These are phyloP conservation scores for Microbotryum violaceum DNA, from an alignment of 1,284 basidiomycete species.

Conservation along the genomic window DNA sequence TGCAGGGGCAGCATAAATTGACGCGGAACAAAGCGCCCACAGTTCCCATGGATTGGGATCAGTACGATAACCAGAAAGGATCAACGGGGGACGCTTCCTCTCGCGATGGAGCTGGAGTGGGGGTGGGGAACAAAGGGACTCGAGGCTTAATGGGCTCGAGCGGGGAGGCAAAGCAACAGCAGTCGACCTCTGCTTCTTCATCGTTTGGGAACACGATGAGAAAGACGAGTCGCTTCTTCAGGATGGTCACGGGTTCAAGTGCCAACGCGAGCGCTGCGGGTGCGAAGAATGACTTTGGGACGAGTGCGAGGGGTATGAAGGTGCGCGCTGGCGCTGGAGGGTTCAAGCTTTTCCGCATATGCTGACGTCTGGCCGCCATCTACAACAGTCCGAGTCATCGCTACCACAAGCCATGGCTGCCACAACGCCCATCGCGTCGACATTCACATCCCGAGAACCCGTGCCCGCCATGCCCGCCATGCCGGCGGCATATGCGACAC, in stretches of 20 bases:
- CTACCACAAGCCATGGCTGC: background rate
- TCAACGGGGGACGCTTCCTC: no score
- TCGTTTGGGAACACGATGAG: conserved; percentile 31
- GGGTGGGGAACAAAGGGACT: no score
- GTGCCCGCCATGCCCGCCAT: conserved; percentile 24
- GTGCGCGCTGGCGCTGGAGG: no score
- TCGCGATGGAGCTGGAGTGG: no score
- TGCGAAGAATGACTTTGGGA: no score
- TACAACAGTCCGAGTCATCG: background rate
- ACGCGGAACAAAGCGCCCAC: no score
- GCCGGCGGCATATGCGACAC: background rate
- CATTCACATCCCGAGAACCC: conserved; percentile 9
- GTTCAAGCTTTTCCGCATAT: background rate
- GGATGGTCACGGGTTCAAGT: conserved; percentile 16
- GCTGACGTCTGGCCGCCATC: background rate
- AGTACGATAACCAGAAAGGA: no score
- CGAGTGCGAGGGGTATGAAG: background rate
- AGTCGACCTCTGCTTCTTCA: background rate
- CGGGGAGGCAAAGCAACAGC: background rate
- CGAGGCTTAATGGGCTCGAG: no score
- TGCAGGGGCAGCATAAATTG: background rate
- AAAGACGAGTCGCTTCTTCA: conserved; percentile 35
- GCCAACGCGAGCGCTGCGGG: background rate
- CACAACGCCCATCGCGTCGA: conserved; percentile 3
- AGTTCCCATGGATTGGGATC: no score